These are phyloP conservation scores for carrot (Daucus carota) DNA, from an alignment of 129 eudicot genomes.

Conservation along the genomic window DNA sequence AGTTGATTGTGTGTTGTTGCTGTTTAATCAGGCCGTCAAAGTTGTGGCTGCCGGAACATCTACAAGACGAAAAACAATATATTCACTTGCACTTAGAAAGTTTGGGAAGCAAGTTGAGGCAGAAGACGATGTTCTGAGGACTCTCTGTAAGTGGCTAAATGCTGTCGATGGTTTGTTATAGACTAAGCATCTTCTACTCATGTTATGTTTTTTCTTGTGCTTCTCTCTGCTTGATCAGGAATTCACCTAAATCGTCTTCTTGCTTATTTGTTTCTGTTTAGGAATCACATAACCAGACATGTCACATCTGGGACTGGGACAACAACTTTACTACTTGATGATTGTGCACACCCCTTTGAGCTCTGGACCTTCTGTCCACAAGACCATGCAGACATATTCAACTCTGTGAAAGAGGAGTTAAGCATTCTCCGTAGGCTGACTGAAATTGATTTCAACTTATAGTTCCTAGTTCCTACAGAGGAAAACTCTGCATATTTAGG, in stretches of 20 bases:
- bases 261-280: background rate
- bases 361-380: background rate
- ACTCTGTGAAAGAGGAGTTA: background rate
- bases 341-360: background rate
- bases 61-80: conserved; percentile 54
- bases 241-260: background rate
- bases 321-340: too few species aligned
- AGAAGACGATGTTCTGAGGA: conserved; percentile 26
- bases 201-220: background rate
- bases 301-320: background rate
- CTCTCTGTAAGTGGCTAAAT: background rate
- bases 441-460: background rate
- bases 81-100: conserved; percentile 74
- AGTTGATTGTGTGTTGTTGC: background rate
- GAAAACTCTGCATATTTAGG: background rate
- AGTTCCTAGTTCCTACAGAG: background rate
- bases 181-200: background rate
- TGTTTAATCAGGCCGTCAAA: conserved; percentile 65
- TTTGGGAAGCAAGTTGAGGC: conserved; percentile 51
- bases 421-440: background rate
- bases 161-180: background rate
- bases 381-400: background rate
- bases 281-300: background rate
- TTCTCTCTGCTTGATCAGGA: background rate
- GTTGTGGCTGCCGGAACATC: conserved; percentile 78